Evolutionary conservation across 441 rosid species (phyloP).

Genomic region (Euphorbia corollata): DNA sequence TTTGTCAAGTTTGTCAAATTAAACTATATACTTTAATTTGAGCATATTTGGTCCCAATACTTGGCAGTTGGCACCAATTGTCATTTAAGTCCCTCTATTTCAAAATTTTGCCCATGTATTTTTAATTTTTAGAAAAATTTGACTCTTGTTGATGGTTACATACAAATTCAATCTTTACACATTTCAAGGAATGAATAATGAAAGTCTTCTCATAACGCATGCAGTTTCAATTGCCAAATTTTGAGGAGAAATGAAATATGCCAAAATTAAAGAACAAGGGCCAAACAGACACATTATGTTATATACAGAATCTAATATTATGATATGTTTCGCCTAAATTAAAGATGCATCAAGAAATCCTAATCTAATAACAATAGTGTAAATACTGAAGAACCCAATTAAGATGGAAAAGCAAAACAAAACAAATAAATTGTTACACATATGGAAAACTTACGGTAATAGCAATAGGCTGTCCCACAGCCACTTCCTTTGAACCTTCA

Average conservation of each 20-base stretch:
- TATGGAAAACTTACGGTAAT: constrained; percentile 43
- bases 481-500: constrained; percentile 64
- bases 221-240: background rate
- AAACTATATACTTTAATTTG: background rate
- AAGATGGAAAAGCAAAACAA: background rate
- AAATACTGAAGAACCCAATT: background rate
- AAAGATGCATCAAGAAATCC: background rate
- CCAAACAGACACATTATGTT: background rate
- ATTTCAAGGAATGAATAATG: background rate
- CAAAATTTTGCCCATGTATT: background rate
- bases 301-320: background rate
- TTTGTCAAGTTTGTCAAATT: background rate
- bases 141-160: constrained; percentile 1
- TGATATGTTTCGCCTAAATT: background rate
- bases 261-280: background rate
- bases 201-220: background rate
- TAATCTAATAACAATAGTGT: background rate
- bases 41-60: background rate
- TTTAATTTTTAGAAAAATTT: background rate
- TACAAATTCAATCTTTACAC: background rate
- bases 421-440: background rate
- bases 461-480: constrained; percentile 66
- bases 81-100: background rate
- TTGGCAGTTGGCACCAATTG: background rate
- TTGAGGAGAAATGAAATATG: background rate